Conservation (phyloP, 805 yeast genomes). For the Myxozyma monticola region DNA sequence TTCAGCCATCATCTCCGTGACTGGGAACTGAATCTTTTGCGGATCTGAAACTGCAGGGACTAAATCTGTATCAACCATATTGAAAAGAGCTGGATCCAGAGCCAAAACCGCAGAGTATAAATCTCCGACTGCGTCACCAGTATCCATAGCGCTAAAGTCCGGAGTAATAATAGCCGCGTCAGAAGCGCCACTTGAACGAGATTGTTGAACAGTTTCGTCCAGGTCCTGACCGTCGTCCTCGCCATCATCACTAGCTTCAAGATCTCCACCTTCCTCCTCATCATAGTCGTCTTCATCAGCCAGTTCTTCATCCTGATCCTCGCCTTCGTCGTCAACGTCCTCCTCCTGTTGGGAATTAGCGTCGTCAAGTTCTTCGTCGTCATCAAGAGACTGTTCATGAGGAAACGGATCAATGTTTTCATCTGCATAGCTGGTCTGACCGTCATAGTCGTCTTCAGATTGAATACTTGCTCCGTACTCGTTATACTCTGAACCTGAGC, state of each 20-base stretch:
- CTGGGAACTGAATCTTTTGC: neutral
- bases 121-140: no score
- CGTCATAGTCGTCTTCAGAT: slow-evolving; percentile 11
- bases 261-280: neutral
- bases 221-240: no score
- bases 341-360: neutral
- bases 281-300: neutral
- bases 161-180: no score
- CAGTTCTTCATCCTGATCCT: neutral
- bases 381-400: no score
- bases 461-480: slow-evolving; percentile 4
- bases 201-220: neutral
- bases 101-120: no score
- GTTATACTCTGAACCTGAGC: slow-evolving; percentile 17
- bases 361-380: no score
- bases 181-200: neutral
- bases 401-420: slow-evolving; percentile 10
- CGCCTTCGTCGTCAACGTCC: neutral
- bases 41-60: neutral
- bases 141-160: no score
- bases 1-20: neutral
- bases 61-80: no score
- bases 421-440: slow-evolving; percentile 11
- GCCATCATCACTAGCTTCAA: neutral
- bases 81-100: slow-evolving; percentile 14